Evolutionary conservation across 1,284 basidiomycete genomes (phyloP), one percentile per base, ranked within the genome.

Genomic region (Anthracocystis walkeri): DNA sequence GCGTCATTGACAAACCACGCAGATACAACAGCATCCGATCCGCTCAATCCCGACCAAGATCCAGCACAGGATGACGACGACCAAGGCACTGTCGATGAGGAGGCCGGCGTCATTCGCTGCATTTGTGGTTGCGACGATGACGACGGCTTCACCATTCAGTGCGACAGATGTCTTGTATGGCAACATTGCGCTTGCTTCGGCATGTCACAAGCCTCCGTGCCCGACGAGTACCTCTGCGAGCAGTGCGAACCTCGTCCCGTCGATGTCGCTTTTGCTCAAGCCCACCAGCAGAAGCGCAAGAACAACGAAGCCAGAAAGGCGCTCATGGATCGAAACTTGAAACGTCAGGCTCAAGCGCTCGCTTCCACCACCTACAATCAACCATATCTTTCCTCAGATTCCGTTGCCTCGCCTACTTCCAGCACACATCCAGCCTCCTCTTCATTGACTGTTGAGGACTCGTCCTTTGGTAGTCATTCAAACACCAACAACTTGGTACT

Each of bases 121-220:
- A 92, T 93, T 56, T 94, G 93, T 81, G 90, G 77, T 8, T 85
- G 81, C 70, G 87, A 89, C 46, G 89, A 91, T 79, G 95, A 95
- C 86, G 94, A 95, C 84, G 94, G 94, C 18, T 95, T 94, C 86
- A 93, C 92, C 18, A 94, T 97, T 65, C 93, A 93, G 27, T 97
- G 95, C 86, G 95, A 97, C 85, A 87, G 88, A 57, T 97, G 95
- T 85, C 89, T 89, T 25, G 89, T 92, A 20, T 97, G 95, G 94
- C 93, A 93, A 81, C 95, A 97, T 86, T 92, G 90, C 7, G 91
- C 91, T 6, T 97, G 95, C 85, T 93, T 95, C 79, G 81, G 44
- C 86, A 87, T 35, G 88, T 88, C 82, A 2, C 81, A 81, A 45
- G 73, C 79, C n/a, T 81, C 78, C 35, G 91, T 94, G 0, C 93